phyloP scores from a whole-genome alignment of 371 early-diverging fungal genomes.

The Mortierella sp. region DNA sequence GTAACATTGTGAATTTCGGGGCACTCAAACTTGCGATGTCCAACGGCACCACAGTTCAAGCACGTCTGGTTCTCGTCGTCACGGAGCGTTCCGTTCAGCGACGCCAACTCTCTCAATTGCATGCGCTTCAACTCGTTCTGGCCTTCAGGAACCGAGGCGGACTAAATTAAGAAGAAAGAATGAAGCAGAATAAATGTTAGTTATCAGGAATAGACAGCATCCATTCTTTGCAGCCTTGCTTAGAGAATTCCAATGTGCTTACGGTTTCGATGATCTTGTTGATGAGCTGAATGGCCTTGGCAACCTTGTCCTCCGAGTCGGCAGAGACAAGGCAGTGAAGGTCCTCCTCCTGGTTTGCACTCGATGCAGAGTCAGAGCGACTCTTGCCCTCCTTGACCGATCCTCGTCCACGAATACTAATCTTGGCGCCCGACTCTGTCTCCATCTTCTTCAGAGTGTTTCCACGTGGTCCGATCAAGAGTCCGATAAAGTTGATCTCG shows the following conservation, averaged over 20 bases:
- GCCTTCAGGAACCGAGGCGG: conserved; percentile 93
- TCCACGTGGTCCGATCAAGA: conserved; percentile 97
- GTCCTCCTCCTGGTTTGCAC: conserved; percentile 89
- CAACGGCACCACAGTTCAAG: conserved; percentile 91
- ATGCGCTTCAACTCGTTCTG: conserved; percentile 95
- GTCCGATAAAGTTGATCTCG: conserved; percentile 97
- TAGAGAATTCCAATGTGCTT: conserved; percentile 39
- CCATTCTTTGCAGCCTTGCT: background rate
- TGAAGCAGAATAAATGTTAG: background rate
- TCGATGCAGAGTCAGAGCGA: conserved; percentile 71
- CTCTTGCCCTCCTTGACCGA: conserved; percentile 97
- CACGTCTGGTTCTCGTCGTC: conserved; percentile 97
- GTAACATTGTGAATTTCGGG: conserved; percentile 92
- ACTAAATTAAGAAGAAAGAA: conserved; percentile 59
- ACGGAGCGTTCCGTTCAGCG: conserved; percentile 95
- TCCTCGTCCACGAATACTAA: conserved; percentile 97
- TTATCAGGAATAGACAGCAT: background rate
- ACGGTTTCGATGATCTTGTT: conserved; percentile 94
- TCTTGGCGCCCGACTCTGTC: conserved; percentile 92
- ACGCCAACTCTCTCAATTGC: conserved; percentile 95
- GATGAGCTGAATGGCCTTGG: conserved; percentile 87
- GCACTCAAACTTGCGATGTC: conserved; percentile 95
- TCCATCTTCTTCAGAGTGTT: conserved; percentile 97
- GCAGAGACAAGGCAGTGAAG: conserved; percentile 94
- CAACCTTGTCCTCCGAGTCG: conserved; percentile 91